Evolutionary conservation across 1,139 yeast genomes (phyloP), one percentile per base, ranked within the genome.

Genomic region (Candida albicans): DNA sequence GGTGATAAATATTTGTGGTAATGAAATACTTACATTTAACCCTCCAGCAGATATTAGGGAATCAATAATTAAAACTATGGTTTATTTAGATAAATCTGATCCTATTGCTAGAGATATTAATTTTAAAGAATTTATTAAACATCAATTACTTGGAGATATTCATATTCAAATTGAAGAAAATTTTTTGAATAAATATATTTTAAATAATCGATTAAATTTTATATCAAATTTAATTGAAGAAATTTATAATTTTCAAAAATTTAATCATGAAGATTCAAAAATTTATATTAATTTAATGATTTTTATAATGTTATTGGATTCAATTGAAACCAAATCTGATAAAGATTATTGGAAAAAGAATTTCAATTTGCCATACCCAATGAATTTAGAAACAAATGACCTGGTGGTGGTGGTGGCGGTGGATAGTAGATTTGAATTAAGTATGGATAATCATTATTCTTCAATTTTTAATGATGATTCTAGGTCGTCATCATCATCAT

Each of bases 191-290:
- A 18, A 41, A n/a, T 43, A 45, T 38, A 36, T 53, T 44, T 22
- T 49, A 43, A 40, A 44, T 13, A 33, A 50, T 15, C 39, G 41
- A 14, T 43, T 46, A 26, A 53, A 53, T 33, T 43, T 47, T 9
- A 51, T 54, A 18, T 28, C 49, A 8, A 41, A 48, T 28, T 52
- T 61, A 12, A 32, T 56, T 6, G 55, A 56, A 25, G 63, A 61
- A 39, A 53, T 57, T 14, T 49, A 52, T 30, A 49, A 39, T n/a
- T 55, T 49, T 37, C 62, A 58, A 36, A 56, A 54, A 41, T 49
- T 55, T 13, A 59, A 54, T 40, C 58, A 57, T 41, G 75, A 70
- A 42, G 62, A 61, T 33, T 49, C 58, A 6, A 64, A 65, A 40
- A 48, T 63, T 12, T 53, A 62, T 22, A 57, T 68, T 11, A 67